Conservation (phyloP, 177 flowering plant species). For the Vitis hybrid region DNA sequence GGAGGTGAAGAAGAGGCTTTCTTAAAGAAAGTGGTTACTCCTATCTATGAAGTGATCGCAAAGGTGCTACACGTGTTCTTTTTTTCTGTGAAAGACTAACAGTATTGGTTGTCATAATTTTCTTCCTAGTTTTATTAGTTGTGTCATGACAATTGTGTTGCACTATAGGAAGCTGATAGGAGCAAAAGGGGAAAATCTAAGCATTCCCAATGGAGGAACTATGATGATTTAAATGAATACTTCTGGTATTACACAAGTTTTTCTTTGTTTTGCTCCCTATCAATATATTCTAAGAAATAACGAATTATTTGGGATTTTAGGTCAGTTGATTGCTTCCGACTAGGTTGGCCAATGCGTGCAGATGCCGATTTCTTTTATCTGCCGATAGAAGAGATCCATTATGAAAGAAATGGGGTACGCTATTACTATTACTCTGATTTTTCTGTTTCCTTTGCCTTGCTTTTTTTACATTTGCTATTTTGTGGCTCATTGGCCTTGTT, state of each 20-base stretch:
- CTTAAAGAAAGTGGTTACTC: slow-evolving; percentile 85
- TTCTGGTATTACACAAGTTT: slow-evolving; percentile 60
- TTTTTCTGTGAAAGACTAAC: not conserved
- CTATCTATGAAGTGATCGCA: slow-evolving; percentile 86
- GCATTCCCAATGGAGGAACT: slow-evolving; percentile 99
- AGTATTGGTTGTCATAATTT: not conserved
- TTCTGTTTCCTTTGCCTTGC: not conserved
- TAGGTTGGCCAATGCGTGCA: slow-evolving; percentile 99
- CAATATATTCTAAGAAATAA: not conserved
- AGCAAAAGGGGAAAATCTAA: slow-evolving; percentile 81
- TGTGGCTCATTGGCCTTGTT: not conserved
- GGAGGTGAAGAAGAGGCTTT: slow-evolving; percentile 97
- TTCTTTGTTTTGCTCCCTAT: not conserved
- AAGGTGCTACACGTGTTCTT: slow-evolving; percentile 63
- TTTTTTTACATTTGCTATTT: not conserved
- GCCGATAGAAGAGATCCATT: slow-evolving; percentile 28
- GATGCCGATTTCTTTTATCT: slow-evolving; percentile 90
- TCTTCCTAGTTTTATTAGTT: not conserved
- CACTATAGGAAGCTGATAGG: slow-evolving; percentile 77
- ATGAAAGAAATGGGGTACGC: slow-evolving; percentile 64
- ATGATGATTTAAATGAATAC: slow-evolving; percentile 97
- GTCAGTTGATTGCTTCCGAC: slow-evolving; percentile 96
- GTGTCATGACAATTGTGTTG: slow-evolving; percentile 5
- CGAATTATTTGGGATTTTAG: slow-evolving; percentile 35
- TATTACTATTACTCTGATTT: not conserved